Evolutionary conservation across 805 yeast species (phyloP), one percentile per base, ranked within the genome.

Genomic region (Tetrapisispora nanseiensis): DNA sequence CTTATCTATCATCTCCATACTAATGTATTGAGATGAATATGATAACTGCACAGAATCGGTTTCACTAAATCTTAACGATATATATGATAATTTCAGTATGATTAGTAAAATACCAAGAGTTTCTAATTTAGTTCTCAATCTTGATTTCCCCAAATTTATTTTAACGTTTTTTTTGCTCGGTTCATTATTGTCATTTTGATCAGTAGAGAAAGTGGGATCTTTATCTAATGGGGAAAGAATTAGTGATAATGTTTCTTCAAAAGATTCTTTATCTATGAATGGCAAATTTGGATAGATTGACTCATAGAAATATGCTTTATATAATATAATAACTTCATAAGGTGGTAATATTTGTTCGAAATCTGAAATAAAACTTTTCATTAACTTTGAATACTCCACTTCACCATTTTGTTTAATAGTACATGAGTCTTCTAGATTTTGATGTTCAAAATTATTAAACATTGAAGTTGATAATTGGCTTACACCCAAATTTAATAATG

Each of bases 331-430:
- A 6, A 50, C 46, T 7, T 47, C 47, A 4, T 45, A 45, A 19
- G 62, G 57, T 2, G 65, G 65, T 22, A 62, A 39, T 12, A 52
- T 22, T 8, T 35, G 32, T 43, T 57, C 61, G 29, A 60, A 42
- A 19, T 49, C 52, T 2, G 27, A 18, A 15, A 59, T 51, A 10
- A 56, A 53, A 6, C 46, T 41, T 32, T 44, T 49, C 22, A 62
- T 41, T 6, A 56, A 41, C 11, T 46, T 51, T 1, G 65, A 59
- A 28, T 57, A 59, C 23, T 51, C 52, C 7, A 54, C 55, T 15
- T 21, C 31, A 15, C 38, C 45, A 24, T 26, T 52, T 16, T 3
- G 12, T n/a, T 46, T 44, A 12, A 39, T 40, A 9, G 53, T 49
- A 28, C 61, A 53, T 32, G 44, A 41, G 46, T 58, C 60, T 41